Conservation (phyloP, 1,139 yeast genomes). For the Pneumocystis canis region DNA sequence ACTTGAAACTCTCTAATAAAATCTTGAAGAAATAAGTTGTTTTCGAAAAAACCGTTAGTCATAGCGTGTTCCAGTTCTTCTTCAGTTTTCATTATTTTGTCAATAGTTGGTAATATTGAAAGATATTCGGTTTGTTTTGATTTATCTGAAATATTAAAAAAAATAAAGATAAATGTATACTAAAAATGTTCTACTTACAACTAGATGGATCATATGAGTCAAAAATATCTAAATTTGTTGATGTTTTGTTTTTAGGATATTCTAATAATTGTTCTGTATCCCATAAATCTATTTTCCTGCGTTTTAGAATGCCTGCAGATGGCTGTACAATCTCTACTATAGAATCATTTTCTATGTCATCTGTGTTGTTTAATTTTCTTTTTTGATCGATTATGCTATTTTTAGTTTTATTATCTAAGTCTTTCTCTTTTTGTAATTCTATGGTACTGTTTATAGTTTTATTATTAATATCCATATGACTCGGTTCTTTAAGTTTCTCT, state of each 20-base stretch:
- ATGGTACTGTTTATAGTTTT: background rate
- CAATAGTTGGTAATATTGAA: conserved; percentile 1
- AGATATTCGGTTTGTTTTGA: background rate
- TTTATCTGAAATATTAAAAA: background rate
- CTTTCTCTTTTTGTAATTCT: background rate
- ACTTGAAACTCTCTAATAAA: background rate
- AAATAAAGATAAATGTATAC: background rate
- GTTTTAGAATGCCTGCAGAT: background rate
- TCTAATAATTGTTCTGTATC: background rate
- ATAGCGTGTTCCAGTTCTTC: background rate
- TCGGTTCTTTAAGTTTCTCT: background rate
- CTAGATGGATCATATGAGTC: background rate
- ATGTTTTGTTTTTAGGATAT: background rate
- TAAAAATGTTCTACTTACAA: background rate
- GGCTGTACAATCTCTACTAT: background rate
- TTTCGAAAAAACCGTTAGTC: background rate
- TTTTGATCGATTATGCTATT: background rate
- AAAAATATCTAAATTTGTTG: background rate
- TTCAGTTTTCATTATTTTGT: background rate
- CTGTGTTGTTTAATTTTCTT: background rate
- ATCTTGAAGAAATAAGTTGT: background rate
- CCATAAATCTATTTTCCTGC: background rate
- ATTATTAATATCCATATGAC: background rate
- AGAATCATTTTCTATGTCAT: background rate
- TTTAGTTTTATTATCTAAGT: background rate